phyloP scores from a whole-genome alignment of 208 protist genomes.

The Leishmania gerbilli region DNA sequence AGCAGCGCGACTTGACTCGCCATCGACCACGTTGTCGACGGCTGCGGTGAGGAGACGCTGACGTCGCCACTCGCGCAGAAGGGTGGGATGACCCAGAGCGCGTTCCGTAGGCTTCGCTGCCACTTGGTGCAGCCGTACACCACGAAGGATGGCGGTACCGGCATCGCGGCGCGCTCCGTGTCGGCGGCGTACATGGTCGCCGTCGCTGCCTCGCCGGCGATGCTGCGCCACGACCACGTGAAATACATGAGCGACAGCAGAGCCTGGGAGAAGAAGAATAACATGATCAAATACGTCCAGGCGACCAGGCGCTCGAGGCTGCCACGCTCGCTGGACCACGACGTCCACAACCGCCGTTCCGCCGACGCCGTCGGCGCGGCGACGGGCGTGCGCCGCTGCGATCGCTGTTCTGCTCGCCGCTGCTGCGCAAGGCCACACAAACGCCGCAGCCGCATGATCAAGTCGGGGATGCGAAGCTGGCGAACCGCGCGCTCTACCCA shows the following conservation, averaged over 20 bases:
- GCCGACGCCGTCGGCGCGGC: not conserved
- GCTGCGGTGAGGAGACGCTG: not conserved
- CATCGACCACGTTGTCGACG: constrained; percentile 8
- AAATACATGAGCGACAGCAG: constrained; percentile 21
- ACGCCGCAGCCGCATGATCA: constrained; percentile 12
- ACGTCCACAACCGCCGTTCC: not conserved
- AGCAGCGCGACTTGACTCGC: constrained; percentile 22
- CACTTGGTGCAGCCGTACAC: constrained; percentile 13
- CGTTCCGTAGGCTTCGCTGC: constrained; percentile 1
- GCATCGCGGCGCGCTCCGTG: not conserved
- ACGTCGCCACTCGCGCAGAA: not conserved
- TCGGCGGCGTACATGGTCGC: constrained; percentile 24
- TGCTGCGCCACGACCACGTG: constrained; percentile 21
- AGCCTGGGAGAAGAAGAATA: constrained; percentile 8
- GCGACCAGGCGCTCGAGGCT: not conserved
- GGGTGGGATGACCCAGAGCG: constrained; percentile 12
- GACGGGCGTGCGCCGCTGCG: not conserved
- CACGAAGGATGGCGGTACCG: not conserved
- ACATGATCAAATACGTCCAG: constrained; percentile 11
- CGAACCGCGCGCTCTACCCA: not conserved
- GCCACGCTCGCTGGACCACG: not conserved
- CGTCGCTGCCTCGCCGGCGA: constrained; percentile 8
- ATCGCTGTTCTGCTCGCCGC: not conserved
- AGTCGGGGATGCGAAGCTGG: constrained; percentile 7
- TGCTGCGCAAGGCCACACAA: not conserved